phyloP scores from a whole-genome alignment of 805 yeast genomes.

The Zygotorulaspora danielsina region DNA sequence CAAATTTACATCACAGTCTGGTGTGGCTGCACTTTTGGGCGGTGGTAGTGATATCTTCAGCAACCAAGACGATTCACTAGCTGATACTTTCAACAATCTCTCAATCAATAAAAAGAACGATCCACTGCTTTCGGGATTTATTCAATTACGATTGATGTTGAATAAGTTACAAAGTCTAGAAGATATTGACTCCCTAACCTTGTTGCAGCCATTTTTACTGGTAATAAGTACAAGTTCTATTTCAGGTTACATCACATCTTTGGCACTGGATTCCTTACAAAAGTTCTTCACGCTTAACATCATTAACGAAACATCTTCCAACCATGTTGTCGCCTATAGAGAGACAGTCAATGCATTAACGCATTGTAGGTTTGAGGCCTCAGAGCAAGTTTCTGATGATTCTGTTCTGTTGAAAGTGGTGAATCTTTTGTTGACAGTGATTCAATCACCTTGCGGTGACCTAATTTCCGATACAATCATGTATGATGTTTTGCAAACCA shows the following conservation, averaged over 20 bases:
- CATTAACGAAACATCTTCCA: conserved; percentile 50
- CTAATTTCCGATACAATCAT: conserved; percentile 76
- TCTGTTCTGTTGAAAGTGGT: conserved; percentile 82
- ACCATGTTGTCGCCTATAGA: conserved; percentile 56
- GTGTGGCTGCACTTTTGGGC: conserved; percentile 82
- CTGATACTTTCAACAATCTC: conserved; percentile 34
- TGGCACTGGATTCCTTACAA: conserved; percentile 71
- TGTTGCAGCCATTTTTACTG: conserved; percentile 81
- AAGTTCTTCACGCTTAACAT: conserved; percentile 70
- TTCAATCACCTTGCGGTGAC: conserved; percentile 60
- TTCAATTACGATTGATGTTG: conserved; percentile 70
- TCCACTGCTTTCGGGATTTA: conserved; percentile 72
- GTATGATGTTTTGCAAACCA: conserved; percentile 85
- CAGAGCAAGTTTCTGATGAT: conserved; percentile 89
- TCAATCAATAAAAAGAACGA: conserved; percentile 34
- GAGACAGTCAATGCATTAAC: conserved; percentile 58
- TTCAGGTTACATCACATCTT: conserved; percentile 77
- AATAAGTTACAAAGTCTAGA: conserved; percentile 49
- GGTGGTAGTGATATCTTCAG: conserved; percentile 53
- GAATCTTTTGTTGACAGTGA: conserved; percentile 61
- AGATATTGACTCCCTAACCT: conserved; percentile 63
- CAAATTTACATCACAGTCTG: conserved; percentile 57
- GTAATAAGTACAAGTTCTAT: conserved; percentile 80
- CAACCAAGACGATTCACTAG: conserved; percentile 40
- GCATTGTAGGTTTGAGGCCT: conserved; percentile 93